Conservation (phyloP, 2,329 filamentous ascomycete species). For the Hymenoscyphus scutula region DNA sequence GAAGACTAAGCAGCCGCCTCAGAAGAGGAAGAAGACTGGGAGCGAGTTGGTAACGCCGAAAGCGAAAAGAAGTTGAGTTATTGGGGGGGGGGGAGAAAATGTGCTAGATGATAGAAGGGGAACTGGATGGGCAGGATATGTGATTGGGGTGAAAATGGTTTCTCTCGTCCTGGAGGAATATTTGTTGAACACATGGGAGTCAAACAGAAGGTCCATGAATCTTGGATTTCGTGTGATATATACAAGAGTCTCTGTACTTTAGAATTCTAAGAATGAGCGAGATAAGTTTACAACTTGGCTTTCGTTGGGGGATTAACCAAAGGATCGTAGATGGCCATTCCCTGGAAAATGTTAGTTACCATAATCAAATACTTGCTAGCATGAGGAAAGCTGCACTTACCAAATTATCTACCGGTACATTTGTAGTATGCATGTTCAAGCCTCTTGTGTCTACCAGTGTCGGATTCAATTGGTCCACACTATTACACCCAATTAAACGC, state of each 20-base stretch:
- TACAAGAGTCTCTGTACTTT: neutral
- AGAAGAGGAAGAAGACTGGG: neutral
- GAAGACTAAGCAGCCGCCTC: neutral
- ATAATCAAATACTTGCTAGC: constrained; percentile 7
- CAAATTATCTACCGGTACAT: constrained; percentile 61
- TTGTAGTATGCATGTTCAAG: constrained; percentile 57
- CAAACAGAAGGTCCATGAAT: neutral
- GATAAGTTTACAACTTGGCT: constrained; percentile 43
- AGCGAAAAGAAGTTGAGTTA: neutral
- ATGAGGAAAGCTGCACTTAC: constrained; percentile 21
- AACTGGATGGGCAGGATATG: neutral
- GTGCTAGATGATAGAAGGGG: neutral
- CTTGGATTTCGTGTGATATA: neutral
- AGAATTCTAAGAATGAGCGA: neutral
- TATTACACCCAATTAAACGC: constrained; percentile 81
- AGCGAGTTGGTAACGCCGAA: neutral
- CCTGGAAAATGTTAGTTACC: constrained; percentile 22
- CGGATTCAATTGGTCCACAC: constrained; percentile 74
- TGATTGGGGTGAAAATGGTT: too few relatives aligned
- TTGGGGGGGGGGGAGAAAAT: neutral
- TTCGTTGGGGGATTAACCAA: constrained; percentile 47
- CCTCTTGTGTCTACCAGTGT: constrained; percentile 76
- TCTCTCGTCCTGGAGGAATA: too few relatives aligned
- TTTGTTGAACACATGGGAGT: too few relatives aligned
- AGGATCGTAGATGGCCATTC: constrained; percentile 42